phyloP scores from a whole-genome alignment of 2,329 filamentous ascomycete genomes.

The Paecilomyces sp. region DNA sequence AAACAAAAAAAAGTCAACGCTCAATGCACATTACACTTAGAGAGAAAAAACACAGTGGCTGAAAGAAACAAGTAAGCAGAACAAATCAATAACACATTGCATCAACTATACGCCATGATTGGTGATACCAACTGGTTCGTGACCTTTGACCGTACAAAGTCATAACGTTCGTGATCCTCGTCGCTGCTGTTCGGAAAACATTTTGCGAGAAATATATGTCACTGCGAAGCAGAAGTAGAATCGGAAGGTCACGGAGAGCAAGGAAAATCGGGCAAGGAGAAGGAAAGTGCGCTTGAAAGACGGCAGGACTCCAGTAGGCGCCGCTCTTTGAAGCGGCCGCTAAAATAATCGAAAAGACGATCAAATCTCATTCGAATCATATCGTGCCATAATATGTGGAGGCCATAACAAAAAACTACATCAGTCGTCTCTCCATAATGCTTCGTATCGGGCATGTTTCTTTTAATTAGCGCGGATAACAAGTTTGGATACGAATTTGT shows the following conservation, averaged over 20 bases:
- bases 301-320: conserved; percentile 11
- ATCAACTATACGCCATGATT: neutral
- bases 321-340: conserved; percentile 17
- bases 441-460: conserved; percentile 5
- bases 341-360: conserved; percentile 2
- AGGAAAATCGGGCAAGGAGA: conserved; percentile 22
- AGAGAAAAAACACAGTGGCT: neutral
- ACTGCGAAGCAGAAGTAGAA: conserved; percentile 22
- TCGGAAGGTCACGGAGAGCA: conserved; percentile 15
- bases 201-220: conserved; percentile 31
- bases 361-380: conserved; percentile 22
- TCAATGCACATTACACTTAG: conserved; percentile 3
- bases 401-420: conserved; percentile 15
- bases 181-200: conserved; percentile 29
- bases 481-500: conserved; percentile 94
- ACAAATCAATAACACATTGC: conserved; percentile 7
- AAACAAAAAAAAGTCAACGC: neutral
- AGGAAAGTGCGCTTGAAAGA: conserved; percentile 7
- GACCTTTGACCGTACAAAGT: conserved; percentile 28
- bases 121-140: conserved; percentile 12
- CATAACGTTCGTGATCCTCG: conserved; percentile 36
- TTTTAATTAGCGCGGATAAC: conserved; percentile 83
- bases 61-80: conserved; percentile 4
- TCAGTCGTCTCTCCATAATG: conserved; percentile 6
- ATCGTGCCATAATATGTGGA: conserved; percentile 13